These are phyloP conservation scores for Schoenoplectus tabernaemontani DNA, from an alignment of 202 grass and related monocot species.

Conservation along the genomic window DNA sequence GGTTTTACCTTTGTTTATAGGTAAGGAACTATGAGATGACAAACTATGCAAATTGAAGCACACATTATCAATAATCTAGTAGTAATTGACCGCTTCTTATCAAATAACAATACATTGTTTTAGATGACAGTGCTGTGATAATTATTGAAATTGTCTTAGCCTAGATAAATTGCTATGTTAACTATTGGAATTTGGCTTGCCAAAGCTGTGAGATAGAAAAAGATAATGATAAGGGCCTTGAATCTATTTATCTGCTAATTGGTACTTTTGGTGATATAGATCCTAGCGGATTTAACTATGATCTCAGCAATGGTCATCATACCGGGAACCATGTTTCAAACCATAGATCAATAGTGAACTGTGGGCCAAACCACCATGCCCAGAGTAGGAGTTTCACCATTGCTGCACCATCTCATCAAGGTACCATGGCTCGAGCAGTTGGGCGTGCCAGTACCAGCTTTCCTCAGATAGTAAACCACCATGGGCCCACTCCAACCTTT, in stretches of 20 bases:
- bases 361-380: neutral
- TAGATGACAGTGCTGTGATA: neutral
- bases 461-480: conserved; percentile 7
- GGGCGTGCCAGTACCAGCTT: neutral
- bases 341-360: neutral
- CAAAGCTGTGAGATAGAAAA: neutral
- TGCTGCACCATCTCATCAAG: conserved; percentile 14
- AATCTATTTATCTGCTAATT: neutral
- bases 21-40: neutral
- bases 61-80: neutral
- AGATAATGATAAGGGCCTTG: too few relatives aligned
- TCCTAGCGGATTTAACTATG: conserved; percentile 18
- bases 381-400: conserved; percentile 1
- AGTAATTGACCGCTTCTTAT: neutral
- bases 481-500: neutral
- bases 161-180: neutral
- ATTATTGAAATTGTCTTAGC: neutral
- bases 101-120: neutral
- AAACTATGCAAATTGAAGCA: neutral
- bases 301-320: conserved; percentile 13
- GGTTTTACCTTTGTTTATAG: neutral
- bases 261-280: conserved; percentile 12
- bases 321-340: neutral
- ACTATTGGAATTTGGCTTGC: neutral
- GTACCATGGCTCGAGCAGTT: conserved; percentile 6